These are phyloP conservation scores for Sonneratia alba DNA, from an alignment of 345 rosid genomes.

Conservation along the genomic window DNA sequence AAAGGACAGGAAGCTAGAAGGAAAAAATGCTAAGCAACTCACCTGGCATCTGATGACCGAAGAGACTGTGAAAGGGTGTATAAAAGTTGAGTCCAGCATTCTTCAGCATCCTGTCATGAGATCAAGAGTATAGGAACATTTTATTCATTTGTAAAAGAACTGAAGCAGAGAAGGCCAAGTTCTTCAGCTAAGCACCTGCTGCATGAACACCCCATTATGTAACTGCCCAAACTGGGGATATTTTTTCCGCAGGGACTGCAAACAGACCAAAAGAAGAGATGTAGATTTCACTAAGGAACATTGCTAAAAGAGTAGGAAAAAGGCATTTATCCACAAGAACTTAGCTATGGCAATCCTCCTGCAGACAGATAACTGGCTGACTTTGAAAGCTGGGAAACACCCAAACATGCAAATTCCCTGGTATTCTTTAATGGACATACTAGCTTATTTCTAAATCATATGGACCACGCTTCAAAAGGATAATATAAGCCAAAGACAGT, in stretches of 20 bases:
- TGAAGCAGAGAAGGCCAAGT: neutral
- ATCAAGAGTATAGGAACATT: neutral
- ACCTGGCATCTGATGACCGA: conserved; percentile 49
- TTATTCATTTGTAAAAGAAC: neutral
- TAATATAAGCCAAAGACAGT: neutral
- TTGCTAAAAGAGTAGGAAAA: neutral
- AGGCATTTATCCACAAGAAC: neutral
- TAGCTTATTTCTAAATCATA: neutral
- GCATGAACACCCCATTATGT: conserved; percentile 93
- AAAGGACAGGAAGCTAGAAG: neutral
- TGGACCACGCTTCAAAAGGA: neutral
- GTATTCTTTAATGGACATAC: neutral
- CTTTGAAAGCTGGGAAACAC: neutral
- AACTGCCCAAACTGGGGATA: conserved; percentile 90
- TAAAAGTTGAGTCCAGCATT: conserved; percentile 94
- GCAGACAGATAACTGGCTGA: neutral
- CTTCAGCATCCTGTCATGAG: conserved; percentile 81
- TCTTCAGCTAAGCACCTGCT: conserved; percentile 45
- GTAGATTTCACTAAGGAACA: neutral
- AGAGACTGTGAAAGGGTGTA: conserved; percentile 91
- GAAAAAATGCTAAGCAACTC: conserved; percentile 7
- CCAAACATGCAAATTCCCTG: neutral
- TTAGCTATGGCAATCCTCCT: neutral
- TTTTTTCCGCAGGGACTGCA: conserved; percentile 79
- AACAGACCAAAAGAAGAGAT: conserved; percentile 2